phyloP scores from a whole-genome alignment of 2,329 filamentous ascomycete genomes.

The Talaromyces funiculosus region DNA sequence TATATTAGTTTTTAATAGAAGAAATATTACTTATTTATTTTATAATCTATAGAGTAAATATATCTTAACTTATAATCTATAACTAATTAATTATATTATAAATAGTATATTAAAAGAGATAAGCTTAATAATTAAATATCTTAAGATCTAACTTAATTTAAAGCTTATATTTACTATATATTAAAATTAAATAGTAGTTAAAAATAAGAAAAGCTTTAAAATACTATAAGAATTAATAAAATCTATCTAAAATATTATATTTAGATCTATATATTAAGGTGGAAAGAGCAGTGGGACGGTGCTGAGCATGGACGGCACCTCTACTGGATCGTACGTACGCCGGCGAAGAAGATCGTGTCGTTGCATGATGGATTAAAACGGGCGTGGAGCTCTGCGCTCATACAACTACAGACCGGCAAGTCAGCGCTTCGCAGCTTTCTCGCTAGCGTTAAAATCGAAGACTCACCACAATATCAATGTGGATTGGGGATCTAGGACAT shows the following conservation, averaged over 20 bases:
- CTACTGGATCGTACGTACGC: background rate
- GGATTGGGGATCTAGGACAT: background rate
- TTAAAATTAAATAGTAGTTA: background rate
- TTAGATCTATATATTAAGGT: background rate
- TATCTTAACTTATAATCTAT: background rate
- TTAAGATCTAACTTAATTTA: background rate
- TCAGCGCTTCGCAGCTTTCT: background rate
- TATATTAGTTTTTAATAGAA: background rate
- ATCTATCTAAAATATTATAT: background rate
- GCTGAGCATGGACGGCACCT: background rate
- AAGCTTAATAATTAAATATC: background rate
- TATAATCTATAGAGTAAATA: background rate
- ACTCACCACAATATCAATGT: background rate
- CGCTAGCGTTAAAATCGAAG: background rate
- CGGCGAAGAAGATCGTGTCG: background rate
- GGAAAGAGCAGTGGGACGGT: background rate
- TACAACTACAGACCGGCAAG: background rate
- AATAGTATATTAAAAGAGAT: background rate
- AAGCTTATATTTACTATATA: background rate
- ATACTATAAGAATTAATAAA: background rate
- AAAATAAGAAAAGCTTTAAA: background rate
- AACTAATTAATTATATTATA: background rate
- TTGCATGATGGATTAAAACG: background rate
- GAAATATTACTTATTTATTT: background rate
- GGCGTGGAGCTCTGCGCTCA: background rate